A percentile compares a stretch with the other conserved stretches of the same genome.
These are phyloP conservation scores for Phyllostachys edulis DNA, from an alignment of 176 grass and related monocot species.

Conservation along the genomic window DNA sequence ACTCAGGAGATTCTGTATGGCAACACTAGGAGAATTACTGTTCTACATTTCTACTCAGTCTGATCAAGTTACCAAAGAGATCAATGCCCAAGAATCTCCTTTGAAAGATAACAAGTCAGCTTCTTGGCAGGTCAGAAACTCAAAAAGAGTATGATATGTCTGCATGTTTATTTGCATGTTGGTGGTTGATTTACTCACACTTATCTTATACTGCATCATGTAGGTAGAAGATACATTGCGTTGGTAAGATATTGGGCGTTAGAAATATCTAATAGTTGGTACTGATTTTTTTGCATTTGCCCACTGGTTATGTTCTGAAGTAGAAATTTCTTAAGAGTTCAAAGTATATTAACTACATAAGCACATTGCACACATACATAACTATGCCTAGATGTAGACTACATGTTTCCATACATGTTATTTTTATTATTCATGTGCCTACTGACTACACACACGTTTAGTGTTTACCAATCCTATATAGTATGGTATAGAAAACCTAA, in stretches of 20 bases:
- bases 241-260: neutral
- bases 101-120: slow-evolving; percentile 64
- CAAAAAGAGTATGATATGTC: slow-evolving; percentile 3
- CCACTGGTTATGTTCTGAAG: slow-evolving; percentile 4
- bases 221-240: neutral
- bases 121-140: slow-evolving; percentile 81
- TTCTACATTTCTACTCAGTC: slow-evolving; percentile 94
- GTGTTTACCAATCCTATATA: neutral
- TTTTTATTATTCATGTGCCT: slow-evolving; percentile 12
- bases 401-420: neutral
- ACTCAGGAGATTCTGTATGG: slow-evolving; percentile 92
- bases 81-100: slow-evolving; percentile 70
- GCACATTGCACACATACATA: neutral
- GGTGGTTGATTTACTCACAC: neutral
- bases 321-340: slow-evolving; percentile 15
- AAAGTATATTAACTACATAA: slow-evolving; percentile 10
- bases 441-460: neutral
- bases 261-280: slow-evolving; percentile 11
- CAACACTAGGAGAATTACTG: slow-evolving; percentile 85
- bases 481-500: neutral
- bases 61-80: slow-evolving; percentile 75
- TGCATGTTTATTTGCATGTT: slow-evolving; percentile 1
- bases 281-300: slow-evolving; percentile 20
- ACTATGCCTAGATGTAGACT: neutral
- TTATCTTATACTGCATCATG: neutral